These are phyloP conservation scores for Cymbopogon flexuosus DNA, from an alignment of 202 grass and related monocot genomes.

Conservation along the genomic window DNA sequence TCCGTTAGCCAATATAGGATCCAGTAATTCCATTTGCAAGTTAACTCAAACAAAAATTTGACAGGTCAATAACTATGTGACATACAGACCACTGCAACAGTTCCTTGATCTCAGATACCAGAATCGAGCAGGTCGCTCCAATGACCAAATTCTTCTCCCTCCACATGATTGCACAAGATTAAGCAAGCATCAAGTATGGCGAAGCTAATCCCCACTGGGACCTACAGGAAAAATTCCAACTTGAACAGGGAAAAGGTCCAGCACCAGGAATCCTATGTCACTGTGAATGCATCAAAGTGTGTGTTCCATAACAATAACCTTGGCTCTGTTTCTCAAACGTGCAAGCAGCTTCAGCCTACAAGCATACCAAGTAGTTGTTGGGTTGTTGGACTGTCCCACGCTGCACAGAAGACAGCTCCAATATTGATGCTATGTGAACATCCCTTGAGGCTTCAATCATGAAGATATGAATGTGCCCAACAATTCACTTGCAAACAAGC, in stretches of 20 bases:
- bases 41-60: constrained; percentile 19
- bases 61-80: constrained; percentile 3
- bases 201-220: constrained; percentile 8
- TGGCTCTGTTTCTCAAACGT: constrained; percentile 21
- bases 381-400: neutral
- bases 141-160: constrained; percentile 14
- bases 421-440: constrained; percentile 10
- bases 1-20: constrained; percentile 36
- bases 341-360: constrained; percentile 10
- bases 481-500: constrained; percentile 1
- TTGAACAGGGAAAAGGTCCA: neutral
- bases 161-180: constrained; percentile 28
- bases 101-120: constrained; percentile 23
- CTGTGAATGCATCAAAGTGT: neutral
- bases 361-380: neutral
- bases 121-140: constrained; percentile 14
- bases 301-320: no score
- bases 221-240: constrained; percentile 18
- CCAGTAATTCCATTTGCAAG: neutral
- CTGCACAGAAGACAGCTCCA: neutral
- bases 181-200: constrained; percentile 5
- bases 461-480: constrained; percentile 6
- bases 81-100: neutral
- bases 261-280: constrained; percentile 26
- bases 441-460: constrained; percentile 24